A percentile compares a stretch with the other conserved stretches of the same genome.
These are phyloP conservation scores for Paracamarosporium sp. DNA, from an alignment of 2,329 filamentous ascomycete genomes.

Conservation along the genomic window DNA sequence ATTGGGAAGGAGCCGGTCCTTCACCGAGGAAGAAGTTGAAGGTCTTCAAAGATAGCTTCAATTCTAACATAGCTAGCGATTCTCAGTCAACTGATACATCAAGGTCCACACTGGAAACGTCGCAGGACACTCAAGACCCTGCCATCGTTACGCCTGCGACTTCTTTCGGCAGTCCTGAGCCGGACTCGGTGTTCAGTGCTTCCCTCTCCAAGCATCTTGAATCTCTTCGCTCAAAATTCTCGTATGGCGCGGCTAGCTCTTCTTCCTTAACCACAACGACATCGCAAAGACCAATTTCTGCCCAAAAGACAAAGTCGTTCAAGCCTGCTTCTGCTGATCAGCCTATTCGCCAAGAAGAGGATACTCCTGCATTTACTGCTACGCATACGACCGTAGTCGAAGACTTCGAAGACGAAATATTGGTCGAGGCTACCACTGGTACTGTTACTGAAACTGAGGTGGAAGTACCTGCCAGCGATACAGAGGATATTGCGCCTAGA, in stretches of 20 bases:
- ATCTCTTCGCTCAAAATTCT: slow-evolving; percentile 39
- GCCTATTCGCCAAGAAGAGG: neutral
- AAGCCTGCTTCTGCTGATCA: neutral
- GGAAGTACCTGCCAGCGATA: slow-evolving; percentile 36
- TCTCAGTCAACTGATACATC: slow-evolving; percentile 39
- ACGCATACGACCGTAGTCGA: slow-evolving; percentile 15
- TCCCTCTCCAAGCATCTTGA: slow-evolving; percentile 36
- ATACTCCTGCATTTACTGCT: neutral
- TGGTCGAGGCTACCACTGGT: slow-evolving; percentile 35
- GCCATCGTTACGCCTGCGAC: slow-evolving; percentile 40
- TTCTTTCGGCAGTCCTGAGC: slow-evolving; percentile 36
- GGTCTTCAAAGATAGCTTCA: slow-evolving; percentile 37
- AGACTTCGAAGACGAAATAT: slow-evolving; percentile 10
- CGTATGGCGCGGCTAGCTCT: slow-evolving; percentile 25
- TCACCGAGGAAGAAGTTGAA: slow-evolving; percentile 41
- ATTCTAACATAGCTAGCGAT: slow-evolving; percentile 22
- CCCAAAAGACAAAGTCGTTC: neutral
- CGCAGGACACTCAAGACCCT: slow-evolving; percentile 28
- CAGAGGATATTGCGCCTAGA: slow-evolving; percentile 22
- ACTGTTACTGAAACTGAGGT: slow-evolving; percentile 37
- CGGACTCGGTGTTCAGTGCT: slow-evolving; percentile 31
- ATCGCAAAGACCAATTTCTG: neutral
- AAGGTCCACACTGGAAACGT: slow-evolving; percentile 26
- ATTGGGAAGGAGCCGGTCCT: slow-evolving; percentile 37
- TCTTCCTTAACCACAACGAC: neutral